Conservation (phyloP, 2,329 filamentous ascomycete genomes). For the Trichophyton equinum region DNA sequence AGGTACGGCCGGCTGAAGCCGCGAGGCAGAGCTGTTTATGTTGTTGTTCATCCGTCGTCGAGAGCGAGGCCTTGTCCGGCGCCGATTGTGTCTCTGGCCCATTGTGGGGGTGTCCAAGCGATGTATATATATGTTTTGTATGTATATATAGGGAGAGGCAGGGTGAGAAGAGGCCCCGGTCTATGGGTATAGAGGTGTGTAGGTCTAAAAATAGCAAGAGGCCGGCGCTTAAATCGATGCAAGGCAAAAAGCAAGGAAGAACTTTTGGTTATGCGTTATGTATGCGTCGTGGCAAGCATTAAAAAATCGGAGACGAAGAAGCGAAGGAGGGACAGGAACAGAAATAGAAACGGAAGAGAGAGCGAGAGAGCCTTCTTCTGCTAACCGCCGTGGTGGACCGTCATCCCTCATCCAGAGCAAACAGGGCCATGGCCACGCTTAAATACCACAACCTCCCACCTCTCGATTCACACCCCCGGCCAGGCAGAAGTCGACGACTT, state of each 20-base stretch:
- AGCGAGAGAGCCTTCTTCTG: not conserved
- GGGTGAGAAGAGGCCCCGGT: too few relatives aligned
- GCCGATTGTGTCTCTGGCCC: conserved; percentile 37
- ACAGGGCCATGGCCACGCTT: not conserved
- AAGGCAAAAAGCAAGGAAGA: not conserved
- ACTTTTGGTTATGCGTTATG: not conserved
- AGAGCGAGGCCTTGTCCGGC: conserved; percentile 32
- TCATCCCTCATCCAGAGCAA: not conserved
- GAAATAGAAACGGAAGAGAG: too few relatives aligned
- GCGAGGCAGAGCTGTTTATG: conserved; percentile 11
- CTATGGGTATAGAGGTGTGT: not conserved
- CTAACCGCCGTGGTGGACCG: not conserved
- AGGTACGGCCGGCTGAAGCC: conserved; percentile 9
- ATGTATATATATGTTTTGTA: not conserved
- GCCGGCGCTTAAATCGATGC: not conserved
- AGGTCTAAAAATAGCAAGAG: not conserved
- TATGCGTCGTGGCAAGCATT: not conserved
- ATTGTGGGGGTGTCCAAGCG: conserved; percentile 17
- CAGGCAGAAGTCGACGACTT: not conserved
- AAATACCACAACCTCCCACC: not conserved
- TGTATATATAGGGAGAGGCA: not conserved
- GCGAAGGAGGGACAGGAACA: not conserved
- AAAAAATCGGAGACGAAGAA: not conserved
- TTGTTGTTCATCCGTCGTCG: conserved; percentile 22
- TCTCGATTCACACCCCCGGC: not conserved